These are phyloP conservation scores for Xylariales sp. DNA, from an alignment of 2,329 filamentous ascomycete genomes.

Conservation along the genomic window DNA sequence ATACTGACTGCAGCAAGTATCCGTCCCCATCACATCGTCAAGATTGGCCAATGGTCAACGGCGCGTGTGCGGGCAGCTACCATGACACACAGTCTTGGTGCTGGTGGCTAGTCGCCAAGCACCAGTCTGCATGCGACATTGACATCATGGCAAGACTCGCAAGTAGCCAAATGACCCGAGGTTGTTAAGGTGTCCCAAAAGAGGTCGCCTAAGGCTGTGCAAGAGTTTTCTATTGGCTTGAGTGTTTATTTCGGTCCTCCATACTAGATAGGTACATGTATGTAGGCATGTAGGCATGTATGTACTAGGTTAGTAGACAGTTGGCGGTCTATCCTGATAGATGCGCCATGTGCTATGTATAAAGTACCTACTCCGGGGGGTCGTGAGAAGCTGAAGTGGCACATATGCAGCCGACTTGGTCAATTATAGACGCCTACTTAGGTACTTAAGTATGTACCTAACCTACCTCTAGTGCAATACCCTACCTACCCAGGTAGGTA, in stretches of 20 bases:
- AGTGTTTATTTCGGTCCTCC: constrained; percentile 37
- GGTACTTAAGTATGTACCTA: no score
- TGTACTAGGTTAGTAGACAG: neutral
- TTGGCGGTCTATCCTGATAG: constrained; percentile 19
- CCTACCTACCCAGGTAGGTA: no score
- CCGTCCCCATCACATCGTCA: constrained; percentile 36
- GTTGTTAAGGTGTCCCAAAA: constrained; percentile 16
- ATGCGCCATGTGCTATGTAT: neutral
- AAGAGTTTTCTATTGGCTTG: constrained; percentile 41
- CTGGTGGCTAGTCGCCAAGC: constrained; percentile 23
- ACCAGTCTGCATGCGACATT: constrained; percentile 20
- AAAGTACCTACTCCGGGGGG: constrained; percentile 4
- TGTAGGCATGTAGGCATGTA: no score
- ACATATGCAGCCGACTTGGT: constrained; percentile 8
- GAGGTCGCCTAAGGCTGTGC: constrained; percentile 26
- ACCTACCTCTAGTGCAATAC: no score
- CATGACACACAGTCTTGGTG: constrained; percentile 24
- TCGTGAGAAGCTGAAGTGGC: constrained; percentile 32
- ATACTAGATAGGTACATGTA: neutral
- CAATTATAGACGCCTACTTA: constrained; percentile 37
- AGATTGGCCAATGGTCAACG: constrained; percentile 37
- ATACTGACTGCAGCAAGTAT: constrained; percentile 38
- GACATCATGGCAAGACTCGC: constrained; percentile 29
- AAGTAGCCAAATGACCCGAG: constrained; percentile 14
- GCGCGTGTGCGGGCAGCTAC: constrained; percentile 25